phyloP scores from a whole-genome alignment of 345 rosid species.

The Citrus hindsii region DNA sequence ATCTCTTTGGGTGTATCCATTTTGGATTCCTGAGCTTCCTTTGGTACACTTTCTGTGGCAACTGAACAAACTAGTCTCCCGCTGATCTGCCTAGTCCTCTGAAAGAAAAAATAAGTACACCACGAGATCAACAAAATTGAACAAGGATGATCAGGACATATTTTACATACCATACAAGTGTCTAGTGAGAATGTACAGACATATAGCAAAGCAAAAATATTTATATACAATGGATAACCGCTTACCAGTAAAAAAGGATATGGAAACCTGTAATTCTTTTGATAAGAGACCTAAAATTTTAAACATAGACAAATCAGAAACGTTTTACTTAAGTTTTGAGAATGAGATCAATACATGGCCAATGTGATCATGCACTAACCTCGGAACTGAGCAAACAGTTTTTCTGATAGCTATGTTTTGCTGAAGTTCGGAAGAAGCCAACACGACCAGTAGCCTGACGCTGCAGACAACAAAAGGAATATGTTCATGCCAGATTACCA shows the following conservation, averaged over 20 bases:
- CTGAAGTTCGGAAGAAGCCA: conserved; percentile 32
- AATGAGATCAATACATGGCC: not conserved
- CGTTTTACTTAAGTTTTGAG: not conserved
- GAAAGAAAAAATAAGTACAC: conserved; percentile 20
- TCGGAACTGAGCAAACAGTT: conserved; percentile 43
- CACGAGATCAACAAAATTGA: conserved; percentile 16
- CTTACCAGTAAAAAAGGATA: conserved; percentile 50
- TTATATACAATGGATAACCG: conserved; percentile 3
- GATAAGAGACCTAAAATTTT: conserved; percentile 37
- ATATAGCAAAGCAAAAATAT: not conserved
- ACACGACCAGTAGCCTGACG: conserved; percentile 34
- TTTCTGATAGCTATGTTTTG: conserved; percentile 33
- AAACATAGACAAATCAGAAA: not conserved
- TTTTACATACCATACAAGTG: not conserved
- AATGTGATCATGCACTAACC: conserved; percentile 38
- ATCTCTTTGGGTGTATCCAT: conserved; percentile 91
- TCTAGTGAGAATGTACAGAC: not conserved
- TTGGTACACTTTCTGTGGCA: conserved; percentile 58
- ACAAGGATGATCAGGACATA: not conserved
- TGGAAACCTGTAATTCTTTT: conserved; percentile 33
- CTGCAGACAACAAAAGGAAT: conserved; percentile 24
- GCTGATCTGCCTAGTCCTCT: conserved; percentile 52
- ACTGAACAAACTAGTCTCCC: conserved; percentile 72
- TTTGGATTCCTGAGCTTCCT: conserved; percentile 56
- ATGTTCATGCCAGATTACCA: not conserved